Percentiles rank a stretch among this genome's conserved stretches.
Conservation (phyloP, 2,329 filamentous ascomycete genomes). For the Aspergillus sp. region DNA sequence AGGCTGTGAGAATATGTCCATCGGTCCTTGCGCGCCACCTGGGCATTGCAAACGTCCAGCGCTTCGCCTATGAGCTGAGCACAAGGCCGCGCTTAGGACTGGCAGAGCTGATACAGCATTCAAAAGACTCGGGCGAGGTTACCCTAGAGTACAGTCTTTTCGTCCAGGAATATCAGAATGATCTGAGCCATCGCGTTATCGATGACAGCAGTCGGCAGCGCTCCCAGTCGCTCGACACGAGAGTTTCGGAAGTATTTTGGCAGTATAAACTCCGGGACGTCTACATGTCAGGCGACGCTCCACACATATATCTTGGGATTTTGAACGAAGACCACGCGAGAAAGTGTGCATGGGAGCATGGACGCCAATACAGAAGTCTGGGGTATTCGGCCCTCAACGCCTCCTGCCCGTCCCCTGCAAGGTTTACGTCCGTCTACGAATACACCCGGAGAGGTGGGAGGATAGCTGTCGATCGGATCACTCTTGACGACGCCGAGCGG, state of each 20-base stretch:
- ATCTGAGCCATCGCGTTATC: conserved; percentile 6
- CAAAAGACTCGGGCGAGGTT: conserved; percentile 14
- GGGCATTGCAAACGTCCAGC: conserved; percentile 23
- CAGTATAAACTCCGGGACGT: conserved; percentile 27
- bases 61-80: conserved; percentile 34
- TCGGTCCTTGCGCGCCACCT: conserved; percentile 22
- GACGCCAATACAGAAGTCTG: conserved; percentile 41
- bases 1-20: conserved; percentile 31
- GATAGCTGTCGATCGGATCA: conserved; percentile 21
- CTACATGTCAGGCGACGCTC: conserved; percentile 10
- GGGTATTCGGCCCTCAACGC: conserved; percentile 47
- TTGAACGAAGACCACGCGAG: conserved; percentile 49
- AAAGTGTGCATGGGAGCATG: conserved; percentile 50
- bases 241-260: conserved; percentile 43
- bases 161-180: conserved; percentile 27
- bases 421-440: conserved; percentile 19
- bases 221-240: conserved; percentile 35
- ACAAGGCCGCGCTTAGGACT: conserved; percentile 19
- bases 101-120: conserved; percentile 22
- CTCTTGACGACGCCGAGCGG: conserved; percentile 13
- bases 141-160: conserved; percentile 19
- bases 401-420: conserved; percentile 16
- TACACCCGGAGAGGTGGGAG: conserved; percentile 28
- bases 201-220: conserved; percentile 1
- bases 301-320: conserved; percentile 55